phyloP scores from a whole-genome alignment of 1,284 basidiomycete genomes.

The Cutaneotrichosporon dermatis region DNA sequence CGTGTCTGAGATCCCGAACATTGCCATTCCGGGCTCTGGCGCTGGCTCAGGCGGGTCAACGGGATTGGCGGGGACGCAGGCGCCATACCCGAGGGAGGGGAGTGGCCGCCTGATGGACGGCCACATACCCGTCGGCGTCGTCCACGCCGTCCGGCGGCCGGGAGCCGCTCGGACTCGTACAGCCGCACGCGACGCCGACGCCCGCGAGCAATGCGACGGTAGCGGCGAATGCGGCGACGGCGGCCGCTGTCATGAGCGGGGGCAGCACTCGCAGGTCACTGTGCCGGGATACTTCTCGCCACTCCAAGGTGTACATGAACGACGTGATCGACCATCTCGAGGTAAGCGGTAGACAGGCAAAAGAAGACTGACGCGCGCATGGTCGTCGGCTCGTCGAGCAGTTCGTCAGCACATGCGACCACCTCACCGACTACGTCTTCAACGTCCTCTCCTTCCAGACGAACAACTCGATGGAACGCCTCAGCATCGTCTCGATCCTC shows the following conservation, averaged over 20 bases:
- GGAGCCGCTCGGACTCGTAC: neutral
- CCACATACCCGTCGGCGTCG: neutral
- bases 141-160: neutral
- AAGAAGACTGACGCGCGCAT: constrained; percentile 13
- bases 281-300: constrained; percentile 26
- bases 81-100: neutral
- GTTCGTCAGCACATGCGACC: constrained; percentile 45
- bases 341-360: constrained; percentile 6
- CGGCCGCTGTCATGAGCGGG: neutral
- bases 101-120: neutral
- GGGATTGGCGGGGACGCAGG: neutral
- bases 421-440: constrained; percentile 49
- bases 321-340: constrained; percentile 49
- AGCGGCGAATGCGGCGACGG: neutral
- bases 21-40: neutral
- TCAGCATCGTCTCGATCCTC: constrained; percentile 49
- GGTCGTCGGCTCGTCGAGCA: constrained; percentile 43
- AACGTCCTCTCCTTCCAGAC: constrained; percentile 47
- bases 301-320: constrained; percentile 43
- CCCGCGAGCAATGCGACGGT: neutral
- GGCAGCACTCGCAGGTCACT: neutral
- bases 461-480: constrained; percentile 48
- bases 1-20: neutral
- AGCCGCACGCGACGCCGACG: neutral
- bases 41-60: neutral